Percentiles rank a stretch among this genome's conserved stretches.
phyloP scores from a whole-genome alignment of 2,329 filamentous ascomycete species.

The Fusarium nygamai region DNA sequence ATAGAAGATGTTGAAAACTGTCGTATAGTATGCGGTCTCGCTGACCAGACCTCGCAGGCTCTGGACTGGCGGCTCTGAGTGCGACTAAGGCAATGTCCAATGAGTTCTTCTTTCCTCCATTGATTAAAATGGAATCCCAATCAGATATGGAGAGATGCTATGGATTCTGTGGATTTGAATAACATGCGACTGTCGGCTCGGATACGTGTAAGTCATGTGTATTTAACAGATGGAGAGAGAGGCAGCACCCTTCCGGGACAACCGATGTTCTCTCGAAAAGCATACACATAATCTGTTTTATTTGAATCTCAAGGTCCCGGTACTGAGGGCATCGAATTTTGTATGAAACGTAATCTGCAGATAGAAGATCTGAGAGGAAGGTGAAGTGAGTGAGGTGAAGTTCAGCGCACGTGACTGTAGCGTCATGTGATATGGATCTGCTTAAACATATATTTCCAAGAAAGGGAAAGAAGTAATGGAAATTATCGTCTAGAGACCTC shows the following conservation, averaged over 20 bases:
- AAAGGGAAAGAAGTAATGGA: background rate
- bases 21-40: background rate
- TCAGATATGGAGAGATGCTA: background rate
- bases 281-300: background rate
- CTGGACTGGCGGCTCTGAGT: background rate
- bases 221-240: background rate
- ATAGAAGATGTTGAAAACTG: background rate
- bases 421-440: conserved; percentile 2
- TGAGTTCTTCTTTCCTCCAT: no score
- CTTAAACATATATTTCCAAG: background rate
- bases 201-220: background rate
- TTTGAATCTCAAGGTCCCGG: background rate
- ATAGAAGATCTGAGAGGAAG: background rate
- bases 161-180: background rate
- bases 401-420: background rate
- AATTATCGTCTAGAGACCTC: background rate
- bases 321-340: background rate
- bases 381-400: conserved; percentile 12
- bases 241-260: background rate
- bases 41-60: background rate
- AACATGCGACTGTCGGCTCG: background rate
- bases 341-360: background rate
- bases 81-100: background rate
- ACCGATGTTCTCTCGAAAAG: background rate
- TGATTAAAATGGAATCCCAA: no score